phyloP scores from a whole-genome alignment of 257 asterid species.

The Scutellaria galericulata region DNA sequence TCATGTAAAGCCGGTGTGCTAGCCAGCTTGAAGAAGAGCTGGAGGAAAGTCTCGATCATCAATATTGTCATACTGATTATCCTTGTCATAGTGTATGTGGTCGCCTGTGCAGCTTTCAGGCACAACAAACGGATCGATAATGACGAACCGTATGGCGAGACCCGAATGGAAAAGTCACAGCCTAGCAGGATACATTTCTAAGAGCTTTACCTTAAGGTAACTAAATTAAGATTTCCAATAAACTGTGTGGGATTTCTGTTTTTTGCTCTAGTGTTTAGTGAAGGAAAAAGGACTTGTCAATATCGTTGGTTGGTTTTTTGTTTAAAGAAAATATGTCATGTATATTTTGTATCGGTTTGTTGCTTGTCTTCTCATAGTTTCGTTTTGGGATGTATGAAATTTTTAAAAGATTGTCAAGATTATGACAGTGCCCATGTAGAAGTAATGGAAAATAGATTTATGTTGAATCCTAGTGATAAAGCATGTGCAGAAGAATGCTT shows the following conservation, averaged over 20 bases:
- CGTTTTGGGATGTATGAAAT: conserved; percentile 4
- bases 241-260: conserved; percentile 25
- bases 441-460: conserved; percentile 8
- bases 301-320: neutral
- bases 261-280: neutral
- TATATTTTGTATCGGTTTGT: conserved; percentile 26
- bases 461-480: neutral
- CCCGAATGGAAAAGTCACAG: conserved; percentile 85
- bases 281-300: conserved; percentile 7
- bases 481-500: conserved; percentile 32
- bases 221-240: conserved; percentile 20
- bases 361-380: neutral
- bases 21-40: conserved; percentile 84
- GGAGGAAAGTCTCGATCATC: conserved; percentile 88
- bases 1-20: conserved; percentile 92
- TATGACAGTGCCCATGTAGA: conserved; percentile 27
- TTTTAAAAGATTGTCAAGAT: neutral
- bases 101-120: conserved; percentile 84
- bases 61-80: conserved; percentile 72
- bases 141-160: conserved; percentile 81
- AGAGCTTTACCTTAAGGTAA: neutral
- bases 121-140: conserved; percentile 81
- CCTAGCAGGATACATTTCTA: conserved; percentile 87
- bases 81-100: conserved; percentile 69
- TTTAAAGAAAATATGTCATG: conserved; percentile 17